Evolutionary conservation across 768 basidiomycete species (phyloP).

Genomic region (Naganishia friedmannii): DNA sequence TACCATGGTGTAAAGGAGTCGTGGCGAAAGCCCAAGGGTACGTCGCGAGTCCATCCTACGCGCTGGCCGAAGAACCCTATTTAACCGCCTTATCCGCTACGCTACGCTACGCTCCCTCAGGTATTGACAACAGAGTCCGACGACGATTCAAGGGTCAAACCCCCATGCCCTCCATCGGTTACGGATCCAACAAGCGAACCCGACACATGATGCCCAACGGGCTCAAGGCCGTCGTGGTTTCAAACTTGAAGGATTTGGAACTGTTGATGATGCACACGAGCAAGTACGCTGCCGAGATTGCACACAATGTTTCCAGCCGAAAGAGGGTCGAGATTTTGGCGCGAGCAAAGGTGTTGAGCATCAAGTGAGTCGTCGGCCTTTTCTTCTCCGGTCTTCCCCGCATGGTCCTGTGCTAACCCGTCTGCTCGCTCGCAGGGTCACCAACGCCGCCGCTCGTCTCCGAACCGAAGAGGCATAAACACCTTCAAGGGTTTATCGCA

Average conservation of each 20-base stretch:
- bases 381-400: neutral
- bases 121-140: slow-evolving; percentile 84
- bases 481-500: slow-evolving; percentile 10
- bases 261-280: slow-evolving; percentile 98
- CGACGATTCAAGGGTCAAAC: slow-evolving; percentile 73
- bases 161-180: slow-evolving; percentile 94
- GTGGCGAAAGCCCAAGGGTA: slow-evolving; percentile 99
- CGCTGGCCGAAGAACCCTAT: too few relatives aligned
- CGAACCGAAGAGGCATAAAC: slow-evolving; percentile 77
- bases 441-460: slow-evolving; percentile 85
- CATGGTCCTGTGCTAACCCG: neutral
- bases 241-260: slow-evolving; percentile 87
- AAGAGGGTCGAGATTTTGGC: slow-evolving; percentile 89
- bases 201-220: slow-evolving; percentile 94
- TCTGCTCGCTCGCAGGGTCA: slow-evolving; percentile 58
- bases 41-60: too few relatives aligned
- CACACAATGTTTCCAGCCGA: slow-evolving; percentile 91
- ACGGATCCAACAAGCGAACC: slow-evolving; percentile 92
- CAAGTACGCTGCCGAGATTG: slow-evolving; percentile 91
- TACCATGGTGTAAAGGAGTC: slow-evolving; percentile 95
- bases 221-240: slow-evolving; percentile 90
- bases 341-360: slow-evolving; percentile 63
- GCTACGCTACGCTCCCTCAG: too few relatives aligned
- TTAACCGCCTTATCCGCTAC: too few relatives aligned
- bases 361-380: slow-evolving; percentile 61